Evolutionary conservation across 164 flowering plant species (phyloP).

Genomic region (Piper betle): DNA sequence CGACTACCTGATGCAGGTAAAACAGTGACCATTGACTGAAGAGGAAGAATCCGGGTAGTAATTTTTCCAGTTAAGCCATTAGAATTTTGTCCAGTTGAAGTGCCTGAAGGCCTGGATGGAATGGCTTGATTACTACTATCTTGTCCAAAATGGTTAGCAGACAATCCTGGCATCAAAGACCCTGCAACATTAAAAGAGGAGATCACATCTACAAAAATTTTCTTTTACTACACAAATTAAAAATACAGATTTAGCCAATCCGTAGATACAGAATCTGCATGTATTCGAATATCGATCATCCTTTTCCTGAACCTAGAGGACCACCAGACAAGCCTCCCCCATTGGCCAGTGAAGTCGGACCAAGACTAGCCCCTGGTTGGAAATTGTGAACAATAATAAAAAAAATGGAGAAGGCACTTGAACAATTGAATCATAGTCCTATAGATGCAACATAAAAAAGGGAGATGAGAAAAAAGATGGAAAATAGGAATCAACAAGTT

Average conservation of each 20-base stretch:
- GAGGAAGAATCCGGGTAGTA: slow-evolving; percentile 47
- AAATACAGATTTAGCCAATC: not conserved
- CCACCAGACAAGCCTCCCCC: slow-evolving; percentile 37
- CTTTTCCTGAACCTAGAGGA: slow-evolving; percentile 44
- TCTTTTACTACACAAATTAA: not conserved
- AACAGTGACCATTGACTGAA: slow-evolving; percentile 64
- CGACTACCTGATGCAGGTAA: slow-evolving; percentile 41
- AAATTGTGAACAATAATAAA: slow-evolving; percentile 26
- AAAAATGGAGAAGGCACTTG: not conserved
- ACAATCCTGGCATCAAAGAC: slow-evolving; percentile 9
- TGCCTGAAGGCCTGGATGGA: slow-evolving; percentile 20
- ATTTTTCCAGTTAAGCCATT: slow-evolving; percentile 28
- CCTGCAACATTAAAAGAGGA: slow-evolving; percentile 7
- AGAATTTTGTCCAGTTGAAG: slow-evolving; percentile 19
- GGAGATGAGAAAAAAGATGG: not conserved
- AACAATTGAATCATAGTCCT: not conserved
- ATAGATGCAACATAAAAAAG: not conserved
- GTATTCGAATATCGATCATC: slow-evolving; percentile 74
- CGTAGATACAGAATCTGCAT: slow-evolving; percentile 41
- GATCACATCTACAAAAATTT: not conserved
- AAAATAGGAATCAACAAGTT: not conserved
- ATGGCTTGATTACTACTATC: slow-evolving; percentile 23
- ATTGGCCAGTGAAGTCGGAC: slow-evolving; percentile 40
- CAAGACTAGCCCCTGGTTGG: slow-evolving; percentile 54
- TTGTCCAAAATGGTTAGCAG: slow-evolving; percentile 33